phyloP scores from a whole-genome alignment of 768 basidiomycete species.

The Pleurotus tuoliensis region DNA sequence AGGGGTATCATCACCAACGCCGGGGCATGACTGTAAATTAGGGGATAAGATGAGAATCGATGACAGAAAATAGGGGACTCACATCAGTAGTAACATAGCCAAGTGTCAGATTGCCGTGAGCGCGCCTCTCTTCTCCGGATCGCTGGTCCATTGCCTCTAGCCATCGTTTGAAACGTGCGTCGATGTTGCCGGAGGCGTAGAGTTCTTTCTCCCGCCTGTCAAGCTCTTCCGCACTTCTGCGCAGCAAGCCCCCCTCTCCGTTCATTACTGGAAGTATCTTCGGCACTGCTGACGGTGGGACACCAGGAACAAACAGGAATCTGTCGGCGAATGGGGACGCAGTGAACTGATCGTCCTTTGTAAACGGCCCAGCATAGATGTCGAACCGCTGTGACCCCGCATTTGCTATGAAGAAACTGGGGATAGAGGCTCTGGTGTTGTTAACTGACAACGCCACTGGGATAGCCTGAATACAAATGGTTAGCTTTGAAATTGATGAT shows the following conservation, averaged over 20 bases:
- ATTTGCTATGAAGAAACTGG: constrained; percentile 63
- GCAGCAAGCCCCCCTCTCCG: constrained; percentile 27
- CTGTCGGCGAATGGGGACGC: constrained; percentile 64
- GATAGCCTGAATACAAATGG: constrained; percentile 32
- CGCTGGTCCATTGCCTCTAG: constrained; percentile 49
- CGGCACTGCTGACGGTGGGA: constrained; percentile 47
- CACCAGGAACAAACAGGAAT: constrained; percentile 58
- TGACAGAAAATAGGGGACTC: constrained; percentile 16
- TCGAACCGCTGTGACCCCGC: constrained; percentile 65
- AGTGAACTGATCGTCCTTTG: constrained; percentile 78
- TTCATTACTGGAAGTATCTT: constrained; percentile 54
- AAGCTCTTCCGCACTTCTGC: constrained; percentile 27
- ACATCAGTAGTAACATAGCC: constrained; percentile 78
- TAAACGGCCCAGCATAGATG: constrained; percentile 66
- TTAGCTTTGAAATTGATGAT: not conserved
- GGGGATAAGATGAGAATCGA: too few species aligned
- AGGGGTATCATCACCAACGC: constrained; percentile 66
- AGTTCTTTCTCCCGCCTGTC: constrained; percentile 32
- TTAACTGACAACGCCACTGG: constrained; percentile 57
- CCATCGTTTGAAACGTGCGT: constrained; percentile 50
- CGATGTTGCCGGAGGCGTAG: constrained; percentile 49
- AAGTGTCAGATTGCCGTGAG: constrained; percentile 49
- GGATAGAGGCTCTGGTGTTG: constrained; percentile 56
- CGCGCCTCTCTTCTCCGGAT: constrained; percentile 33
- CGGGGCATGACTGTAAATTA: constrained; percentile 55